These are phyloP conservation scores for Tolypocladium sp. DNA, from an alignment of 2,329 filamentous ascomycete genomes.

Conservation along the genomic window DNA sequence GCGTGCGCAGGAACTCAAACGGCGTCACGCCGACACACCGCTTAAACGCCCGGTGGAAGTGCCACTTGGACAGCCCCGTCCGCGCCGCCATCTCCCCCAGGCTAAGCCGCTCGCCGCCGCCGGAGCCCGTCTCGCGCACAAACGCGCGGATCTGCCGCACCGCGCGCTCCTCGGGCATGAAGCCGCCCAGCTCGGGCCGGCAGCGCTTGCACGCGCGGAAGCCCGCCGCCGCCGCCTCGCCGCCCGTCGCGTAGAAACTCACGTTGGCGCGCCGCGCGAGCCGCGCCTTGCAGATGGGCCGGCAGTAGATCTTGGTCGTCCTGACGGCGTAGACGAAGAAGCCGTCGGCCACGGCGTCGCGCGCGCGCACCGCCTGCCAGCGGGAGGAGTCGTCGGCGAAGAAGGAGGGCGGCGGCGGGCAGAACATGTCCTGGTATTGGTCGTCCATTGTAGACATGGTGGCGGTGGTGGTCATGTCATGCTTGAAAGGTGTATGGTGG, in stretches of 20 bases:
- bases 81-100: slow-evolving; percentile 38
- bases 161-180: slow-evolving; percentile 32
- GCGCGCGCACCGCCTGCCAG: slow-evolving; percentile 25
- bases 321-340: slow-evolving; percentile 33
- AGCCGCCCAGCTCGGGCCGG: slow-evolving; percentile 29
- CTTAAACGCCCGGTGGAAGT: slow-evolving; percentile 52
- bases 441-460: neutral
- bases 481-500: neutral
- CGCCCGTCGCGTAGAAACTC: slow-evolving; percentile 37
- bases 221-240: slow-evolving; percentile 35
- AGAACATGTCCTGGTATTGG: neutral
- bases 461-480: neutral
- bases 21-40: slow-evolving; percentile 41
- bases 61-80: slow-evolving; percentile 45
- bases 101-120: slow-evolving; percentile 12
- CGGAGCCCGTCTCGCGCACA: slow-evolving; percentile 17
- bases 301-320: slow-evolving; percentile 46
- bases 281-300: slow-evolving; percentile 50
- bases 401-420: neutral
- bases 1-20: slow-evolving; percentile 19
- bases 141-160: slow-evolving; percentile 30
- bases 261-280: slow-evolving; percentile 53
- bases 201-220: slow-evolving; percentile 52
- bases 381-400: slow-evolving; percentile 21
- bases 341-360: slow-evolving; percentile 25